Conservation (phyloP, 768 basidiomycete genomes). For the Aureoboletus auriporus region DNA sequence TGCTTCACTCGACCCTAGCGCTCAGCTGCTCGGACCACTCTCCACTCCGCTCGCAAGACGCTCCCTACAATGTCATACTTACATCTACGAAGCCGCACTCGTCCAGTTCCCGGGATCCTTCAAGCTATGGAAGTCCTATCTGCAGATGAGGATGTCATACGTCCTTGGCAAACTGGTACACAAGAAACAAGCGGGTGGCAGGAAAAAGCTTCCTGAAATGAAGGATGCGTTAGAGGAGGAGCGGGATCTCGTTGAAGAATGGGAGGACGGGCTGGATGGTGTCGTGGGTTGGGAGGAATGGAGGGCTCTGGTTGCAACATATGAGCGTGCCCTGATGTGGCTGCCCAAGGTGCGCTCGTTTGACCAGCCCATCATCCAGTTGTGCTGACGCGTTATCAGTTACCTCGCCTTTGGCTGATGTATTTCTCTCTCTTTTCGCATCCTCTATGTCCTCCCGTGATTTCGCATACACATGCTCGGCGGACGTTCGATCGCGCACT, state of each 20-base stretch:
- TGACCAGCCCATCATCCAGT: background rate
- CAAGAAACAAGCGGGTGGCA: conserved; percentile 79
- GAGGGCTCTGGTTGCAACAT: conserved; percentile 81
- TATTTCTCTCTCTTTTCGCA: conserved; percentile 90
- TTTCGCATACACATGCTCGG: conserved; percentile 88
- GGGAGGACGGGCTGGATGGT: conserved; percentile 83
- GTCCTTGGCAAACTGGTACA: conserved; percentile 73
- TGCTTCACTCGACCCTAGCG: conserved; percentile 46
- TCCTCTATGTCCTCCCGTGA: conserved; percentile 76
- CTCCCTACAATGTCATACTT: conserved; percentile 79
- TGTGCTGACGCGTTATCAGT: conserved; percentile 39
- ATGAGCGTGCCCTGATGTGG: conserved; percentile 94
- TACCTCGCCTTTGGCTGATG: conserved; percentile 92
- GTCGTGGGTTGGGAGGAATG: conserved; percentile 97
- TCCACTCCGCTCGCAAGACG: conserved; percentile 67
- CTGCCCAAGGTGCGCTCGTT: conserved; percentile 67
- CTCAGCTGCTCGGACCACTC: conserved; percentile 72
- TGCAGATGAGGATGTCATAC: conserved; percentile 77
- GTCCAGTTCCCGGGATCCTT: conserved; percentile 84
- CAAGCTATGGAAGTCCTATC: conserved; percentile 95
- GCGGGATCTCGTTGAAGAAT: conserved; percentile 71
- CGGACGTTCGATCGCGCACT: conserved; percentile 92
- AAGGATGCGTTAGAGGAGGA: conserved; percentile 87
- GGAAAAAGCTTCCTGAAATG: conserved; percentile 90
- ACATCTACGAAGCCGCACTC: conserved; percentile 92